phyloP scores from a whole-genome alignment of 768 basidiomycete species.

The Collybia mongolica region DNA sequence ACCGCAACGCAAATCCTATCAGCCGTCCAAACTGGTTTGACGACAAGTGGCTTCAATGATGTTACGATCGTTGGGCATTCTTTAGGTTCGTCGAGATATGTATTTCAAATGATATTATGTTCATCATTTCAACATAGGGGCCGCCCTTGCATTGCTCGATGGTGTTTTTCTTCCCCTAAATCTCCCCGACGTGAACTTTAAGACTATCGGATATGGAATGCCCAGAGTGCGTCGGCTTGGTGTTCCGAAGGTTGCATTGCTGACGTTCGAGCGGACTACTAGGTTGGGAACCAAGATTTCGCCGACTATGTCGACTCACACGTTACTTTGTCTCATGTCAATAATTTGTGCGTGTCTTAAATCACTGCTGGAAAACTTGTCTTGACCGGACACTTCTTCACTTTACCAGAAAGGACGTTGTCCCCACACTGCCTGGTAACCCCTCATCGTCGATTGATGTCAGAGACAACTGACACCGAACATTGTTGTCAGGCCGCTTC shows the following conservation, averaged over 20 bases:
- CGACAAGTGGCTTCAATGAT: constrained; percentile 26
- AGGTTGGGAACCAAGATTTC: constrained; percentile 36
- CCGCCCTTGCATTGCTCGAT: constrained; percentile 43
- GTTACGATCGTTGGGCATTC: constrained; percentile 49
- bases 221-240: constrained; percentile 33
- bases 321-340: constrained; percentile 18
- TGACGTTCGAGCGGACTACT: background rate
- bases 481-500: constrained; percentile 21
- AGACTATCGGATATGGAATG: constrained; percentile 39
- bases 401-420: constrained; percentile 1
- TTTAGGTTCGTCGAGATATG: constrained; percentile 13
- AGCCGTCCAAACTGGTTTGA: constrained; percentile 42
- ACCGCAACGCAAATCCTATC: constrained; percentile 39
- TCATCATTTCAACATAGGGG: constrained; percentile 22
- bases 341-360: constrained; percentile 9
- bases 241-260: background rate
- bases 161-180: constrained; percentile 53
- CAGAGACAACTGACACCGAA: background rate
- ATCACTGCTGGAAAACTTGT: background rate
- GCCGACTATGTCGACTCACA: constrained; percentile 23
- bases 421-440: constrained; percentile 31
- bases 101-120: constrained; percentile 29
- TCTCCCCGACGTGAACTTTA: constrained; percentile 37
- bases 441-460: background rate
- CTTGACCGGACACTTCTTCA: background rate